Conservation (phyloP, 2,329 filamentous ascomycete species). For the Lasiodiplodia gonubiensis region DNA sequence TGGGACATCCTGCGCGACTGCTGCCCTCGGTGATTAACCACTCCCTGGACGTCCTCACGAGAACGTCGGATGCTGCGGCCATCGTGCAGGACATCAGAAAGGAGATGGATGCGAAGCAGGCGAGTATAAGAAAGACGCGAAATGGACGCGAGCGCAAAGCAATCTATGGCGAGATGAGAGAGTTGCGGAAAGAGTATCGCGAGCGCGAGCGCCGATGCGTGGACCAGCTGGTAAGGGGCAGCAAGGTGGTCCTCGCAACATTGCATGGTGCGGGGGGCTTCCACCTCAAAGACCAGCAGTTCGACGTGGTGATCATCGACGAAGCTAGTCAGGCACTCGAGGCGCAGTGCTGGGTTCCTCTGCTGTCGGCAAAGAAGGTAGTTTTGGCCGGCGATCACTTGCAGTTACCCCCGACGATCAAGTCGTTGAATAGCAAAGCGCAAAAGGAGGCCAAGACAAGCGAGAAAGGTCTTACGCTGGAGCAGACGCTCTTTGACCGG, state of each 20-base stretch:
- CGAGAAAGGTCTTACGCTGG: constrained; percentile 65
- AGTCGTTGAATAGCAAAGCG: constrained; percentile 64
- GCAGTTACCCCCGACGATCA: constrained; percentile 93
- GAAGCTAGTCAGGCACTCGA: constrained; percentile 96
- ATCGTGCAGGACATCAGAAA: constrained; percentile 89
- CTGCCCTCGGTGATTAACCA: constrained; percentile 87
- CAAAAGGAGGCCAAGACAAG: constrained; percentile 34
- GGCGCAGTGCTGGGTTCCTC: constrained; percentile 94
- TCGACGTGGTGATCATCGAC: constrained; percentile 94
- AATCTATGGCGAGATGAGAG: constrained; percentile 85
- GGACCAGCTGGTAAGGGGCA: constrained; percentile 72
- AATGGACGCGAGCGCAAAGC: constrained; percentile 77
- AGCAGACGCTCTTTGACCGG: constrained; percentile 92
- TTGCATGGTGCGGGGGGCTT: constrained; percentile 89
- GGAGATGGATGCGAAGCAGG: constrained; percentile 92
- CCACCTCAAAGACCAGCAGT: constrained; percentile 78
- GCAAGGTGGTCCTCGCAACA: constrained; percentile 89
- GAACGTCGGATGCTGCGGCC: constrained; percentile 84
- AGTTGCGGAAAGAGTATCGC: constrained; percentile 85
- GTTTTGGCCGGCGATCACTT: constrained; percentile 93
- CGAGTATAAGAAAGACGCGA: constrained; percentile 84
- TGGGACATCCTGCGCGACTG: constrained; percentile 90
- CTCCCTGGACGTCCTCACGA: constrained; percentile 88
- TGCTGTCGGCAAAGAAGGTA: constrained; percentile 78
- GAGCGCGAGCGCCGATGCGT: constrained; percentile 85